Conservation (phyloP, 208 protist genomes). For the Trichomonas gallinae region DNA sequence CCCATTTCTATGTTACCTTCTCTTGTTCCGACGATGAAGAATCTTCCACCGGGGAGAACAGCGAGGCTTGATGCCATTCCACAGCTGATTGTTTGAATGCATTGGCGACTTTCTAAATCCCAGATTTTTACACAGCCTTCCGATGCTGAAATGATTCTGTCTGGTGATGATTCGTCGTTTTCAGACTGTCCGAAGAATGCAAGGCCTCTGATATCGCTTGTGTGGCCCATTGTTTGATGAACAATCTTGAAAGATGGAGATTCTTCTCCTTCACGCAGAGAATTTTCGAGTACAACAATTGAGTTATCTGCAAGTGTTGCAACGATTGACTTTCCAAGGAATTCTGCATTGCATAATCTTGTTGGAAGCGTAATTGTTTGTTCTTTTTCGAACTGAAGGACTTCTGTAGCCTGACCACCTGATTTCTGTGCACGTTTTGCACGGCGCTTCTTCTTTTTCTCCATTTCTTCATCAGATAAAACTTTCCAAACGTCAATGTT, state of each 20-base stretch:
- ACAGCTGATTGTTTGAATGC: slow-evolving; percentile 42
- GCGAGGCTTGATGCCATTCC: slow-evolving; percentile 52
- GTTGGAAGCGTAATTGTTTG: not conserved
- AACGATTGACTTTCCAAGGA: not conserved
- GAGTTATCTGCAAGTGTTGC: not conserved
- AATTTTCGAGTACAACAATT: not conserved
- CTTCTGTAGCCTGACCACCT: not conserved
- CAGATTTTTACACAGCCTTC: slow-evolving; percentile 43
- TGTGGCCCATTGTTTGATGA: slow-evolving; percentile 35
- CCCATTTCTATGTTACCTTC: slow-evolving; percentile 42
- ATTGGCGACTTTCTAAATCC: slow-evolving; percentile 43
- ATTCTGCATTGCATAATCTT: not conserved
- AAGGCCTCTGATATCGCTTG: slow-evolving; percentile 49
- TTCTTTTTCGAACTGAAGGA: not conserved
- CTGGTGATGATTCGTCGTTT: slow-evolving; percentile 39
- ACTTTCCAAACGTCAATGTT: not conserved
- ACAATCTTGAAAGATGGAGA: not conserved
- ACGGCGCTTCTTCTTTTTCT: not conserved
- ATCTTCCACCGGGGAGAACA: slow-evolving; percentile 57
- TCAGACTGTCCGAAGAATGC: not conserved
- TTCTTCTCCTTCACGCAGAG: not conserved
- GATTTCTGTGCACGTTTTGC: not conserved
- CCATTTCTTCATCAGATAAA: not conserved
- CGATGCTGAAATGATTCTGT: slow-evolving; percentile 28
- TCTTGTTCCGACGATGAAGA: slow-evolving; percentile 48